Evolutionary conservation across 2,329 filamentous ascomycete species (phyloP), one percentile per base, ranked within the genome.

Genomic region (Paecilomyces sp.): DNA sequence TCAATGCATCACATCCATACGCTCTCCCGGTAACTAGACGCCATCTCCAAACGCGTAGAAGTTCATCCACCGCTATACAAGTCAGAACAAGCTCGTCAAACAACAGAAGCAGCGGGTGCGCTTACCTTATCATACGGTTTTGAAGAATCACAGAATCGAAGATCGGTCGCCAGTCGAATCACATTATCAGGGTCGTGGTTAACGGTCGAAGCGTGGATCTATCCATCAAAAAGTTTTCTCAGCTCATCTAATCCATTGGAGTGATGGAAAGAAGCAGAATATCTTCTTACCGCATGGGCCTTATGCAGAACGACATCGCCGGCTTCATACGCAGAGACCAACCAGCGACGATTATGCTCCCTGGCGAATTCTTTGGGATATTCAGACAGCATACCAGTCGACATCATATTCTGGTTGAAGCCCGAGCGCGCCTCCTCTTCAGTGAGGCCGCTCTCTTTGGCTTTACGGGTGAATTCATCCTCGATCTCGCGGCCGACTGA

Each of bases 341-440:
- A 74, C 85, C 72, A 85, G 67, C 57, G 81, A 74, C 67, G 67
- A 15, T 70, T 77, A 58, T 80, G 73, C 2, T 73, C 71, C 25
- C 74, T 72, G 2, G 75, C 75, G 62, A 79, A 80, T 36, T 74
- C 74, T 22, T 73, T 74, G 0, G 83, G 80, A 0, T 75, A 78
- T 31, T 85, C 79, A 9, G 79, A 79, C 1, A 87, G 73, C 36
- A 85, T 68, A 0, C 83, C 84, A 0, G 77, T 81, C 0, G 75
- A 72, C 74, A 85, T 81, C 83, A 86, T 86, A 62, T 86, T 85
- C 22, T 76, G 73, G 63, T 86, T 86, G 67, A 83, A 86, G 1
- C 79, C 82, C 31, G 71, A 72, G 51, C 72, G 76, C 1, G 76
- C 74, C 65, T 87, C 80, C 59, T 83, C 80, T 0, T 84, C 81